phyloP scores from a whole-genome alignment of 73 alveolate species.

The Paramecium biaurelia region DNA sequence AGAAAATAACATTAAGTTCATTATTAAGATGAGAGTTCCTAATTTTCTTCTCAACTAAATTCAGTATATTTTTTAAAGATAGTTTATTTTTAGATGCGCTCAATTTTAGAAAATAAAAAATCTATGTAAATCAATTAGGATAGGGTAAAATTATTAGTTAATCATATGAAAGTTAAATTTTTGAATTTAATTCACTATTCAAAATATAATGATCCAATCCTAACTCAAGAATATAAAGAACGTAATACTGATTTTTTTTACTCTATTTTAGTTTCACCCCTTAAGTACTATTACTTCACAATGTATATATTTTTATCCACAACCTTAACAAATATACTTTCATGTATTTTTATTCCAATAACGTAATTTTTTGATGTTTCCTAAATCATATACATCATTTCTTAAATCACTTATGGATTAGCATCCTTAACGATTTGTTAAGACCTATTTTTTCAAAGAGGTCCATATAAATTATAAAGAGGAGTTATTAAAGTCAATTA shows the following conservation, averaged over 20 bases:
- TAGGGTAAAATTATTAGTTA: background rate
- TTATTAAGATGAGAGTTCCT: background rate
- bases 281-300: background rate
- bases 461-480: background rate
- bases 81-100: background rate
- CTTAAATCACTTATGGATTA: background rate
- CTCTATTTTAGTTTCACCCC: background rate
- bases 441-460: background rate
- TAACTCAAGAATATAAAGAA: background rate
- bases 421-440: background rate
- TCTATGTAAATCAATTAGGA: background rate
- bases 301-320: background rate
- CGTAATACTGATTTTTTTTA: background rate
- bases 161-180: background rate
- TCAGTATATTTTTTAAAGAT: background rate
- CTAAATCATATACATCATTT: background rate
- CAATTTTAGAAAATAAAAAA: background rate
- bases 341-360: background rate
- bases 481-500: background rate
- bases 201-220: background rate
- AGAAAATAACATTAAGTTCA: background rate
- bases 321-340: background rate
- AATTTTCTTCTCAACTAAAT: background rate
- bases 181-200: conserved; percentile 18
- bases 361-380: background rate